Percentiles rank a stretch among this genome's conserved stretches.
Conservation (phyloP, 768 basidiomycete genomes). For the Ephemerocybe angulata region DNA sequence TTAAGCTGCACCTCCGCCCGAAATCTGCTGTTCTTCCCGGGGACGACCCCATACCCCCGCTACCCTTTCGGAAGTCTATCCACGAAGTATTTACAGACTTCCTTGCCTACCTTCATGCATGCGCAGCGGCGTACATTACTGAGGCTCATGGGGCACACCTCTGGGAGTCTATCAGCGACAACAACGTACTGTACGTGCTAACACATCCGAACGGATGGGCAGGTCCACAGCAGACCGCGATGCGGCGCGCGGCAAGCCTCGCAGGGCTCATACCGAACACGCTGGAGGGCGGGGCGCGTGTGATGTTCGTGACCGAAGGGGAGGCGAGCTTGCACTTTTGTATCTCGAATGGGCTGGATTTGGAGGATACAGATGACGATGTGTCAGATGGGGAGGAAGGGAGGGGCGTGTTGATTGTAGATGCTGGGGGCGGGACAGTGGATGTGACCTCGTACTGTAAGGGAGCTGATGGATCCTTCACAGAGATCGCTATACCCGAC, state of each 20-base stretch:
- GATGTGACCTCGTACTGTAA: slow-evolving; percentile 50
- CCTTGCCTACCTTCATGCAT: slow-evolving; percentile 35
- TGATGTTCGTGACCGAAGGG: slow-evolving; percentile 55
- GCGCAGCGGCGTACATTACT: slow-evolving; percentile 33
- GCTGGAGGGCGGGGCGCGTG: slow-evolving; percentile 31
- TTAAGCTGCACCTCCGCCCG: slow-evolving; percentile 24
- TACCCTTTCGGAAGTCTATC: slow-evolving; percentile 32
- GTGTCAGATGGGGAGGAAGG: slow-evolving; percentile 28
- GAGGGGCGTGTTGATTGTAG: slow-evolving; percentile 47
- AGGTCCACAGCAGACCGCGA: slow-evolving; percentile 46
- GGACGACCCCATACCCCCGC: slow-evolving; percentile 10
- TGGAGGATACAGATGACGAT: slow-evolving; percentile 25
- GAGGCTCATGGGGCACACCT: slow-evolving; percentile 33
- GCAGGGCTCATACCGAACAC: slow-evolving; percentile 46
- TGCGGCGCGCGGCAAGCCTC: slow-evolving; percentile 45
- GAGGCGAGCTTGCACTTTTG: slow-evolving; percentile 58
- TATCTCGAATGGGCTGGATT: slow-evolving; percentile 37
- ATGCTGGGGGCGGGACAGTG: slow-evolving; percentile 59
- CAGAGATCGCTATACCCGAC: slow-evolving; percentile 40
- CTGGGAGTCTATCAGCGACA: too few relatives aligned
- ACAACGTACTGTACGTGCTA: too few relatives aligned
- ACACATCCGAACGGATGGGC: slow-evolving; percentile 64
- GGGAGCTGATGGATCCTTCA: slow-evolving; percentile 25
- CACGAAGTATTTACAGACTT: slow-evolving; percentile 39
- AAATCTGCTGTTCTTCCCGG: too few relatives aligned